Percentiles rank a stretch among this genome's conserved stretches.
phyloP scores from a whole-genome alignment of 2,329 filamentous ascomycete genomes.

The Celoporthe dispersa region DNA sequence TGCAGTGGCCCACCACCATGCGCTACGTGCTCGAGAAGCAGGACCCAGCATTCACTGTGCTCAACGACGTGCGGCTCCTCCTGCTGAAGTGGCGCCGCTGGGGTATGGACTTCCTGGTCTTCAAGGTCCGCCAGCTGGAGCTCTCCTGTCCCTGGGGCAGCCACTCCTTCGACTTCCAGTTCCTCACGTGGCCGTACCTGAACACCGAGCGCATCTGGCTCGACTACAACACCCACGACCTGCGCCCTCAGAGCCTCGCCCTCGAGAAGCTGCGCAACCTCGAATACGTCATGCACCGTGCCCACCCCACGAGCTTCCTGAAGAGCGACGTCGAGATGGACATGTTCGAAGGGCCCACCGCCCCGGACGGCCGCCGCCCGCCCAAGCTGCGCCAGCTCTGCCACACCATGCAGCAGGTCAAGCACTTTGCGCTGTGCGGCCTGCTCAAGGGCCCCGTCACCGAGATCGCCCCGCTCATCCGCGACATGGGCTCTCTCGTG shows the following conservation, averaged over 20 bases:
- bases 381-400: conserved; percentile 18
- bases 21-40: conserved; percentile 24
- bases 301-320: background rate
- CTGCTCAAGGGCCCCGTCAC: conserved; percentile 21
- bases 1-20: conserved; percentile 16
- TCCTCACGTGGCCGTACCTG: conserved; percentile 22
- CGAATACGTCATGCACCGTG: conserved; percentile 25
- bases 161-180: conserved; percentile 25
- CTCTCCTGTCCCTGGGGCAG: conserved; percentile 17
- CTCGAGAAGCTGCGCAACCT: conserved; percentile 15
- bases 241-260: conserved; percentile 12
- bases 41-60: conserved; percentile 11
- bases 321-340: background rate
- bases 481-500: conserved; percentile 19
- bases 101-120: conserved; percentile 16
- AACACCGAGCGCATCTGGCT: conserved; percentile 26
- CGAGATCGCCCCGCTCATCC: conserved; percentile 11
- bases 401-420: conserved; percentile 17
- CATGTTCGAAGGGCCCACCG: conserved; percentile 10
- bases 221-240: conserved; percentile 19
- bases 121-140: conserved; percentile 24
- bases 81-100: conserved; percentile 12
- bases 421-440: conserved; percentile 25
- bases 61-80: conserved; percentile 10
- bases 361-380: background rate